phyloP scores from a whole-genome alignment of 257 asterid species.

The Gardenia jasminoides region DNA sequence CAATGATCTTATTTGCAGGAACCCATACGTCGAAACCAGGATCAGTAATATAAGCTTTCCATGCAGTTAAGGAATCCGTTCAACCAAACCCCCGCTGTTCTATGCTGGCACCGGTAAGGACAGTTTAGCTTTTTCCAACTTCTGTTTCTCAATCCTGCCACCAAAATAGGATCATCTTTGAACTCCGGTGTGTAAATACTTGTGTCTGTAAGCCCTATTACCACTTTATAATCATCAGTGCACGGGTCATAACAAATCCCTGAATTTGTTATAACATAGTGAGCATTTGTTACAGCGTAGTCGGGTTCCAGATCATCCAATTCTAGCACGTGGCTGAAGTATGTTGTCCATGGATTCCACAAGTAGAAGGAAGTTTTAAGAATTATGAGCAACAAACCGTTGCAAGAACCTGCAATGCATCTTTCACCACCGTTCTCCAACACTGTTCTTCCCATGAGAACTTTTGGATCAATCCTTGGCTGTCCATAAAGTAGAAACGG shows the following conservation, averaged over 20 bases:
- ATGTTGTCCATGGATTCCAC: constrained; percentile 1
- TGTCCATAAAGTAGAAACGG: not conserved
- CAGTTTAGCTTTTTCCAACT: not conserved
- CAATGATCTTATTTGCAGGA: not conserved
- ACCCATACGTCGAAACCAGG: not conserved
- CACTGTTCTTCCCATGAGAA: not conserved
- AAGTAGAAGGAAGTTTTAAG: not conserved
- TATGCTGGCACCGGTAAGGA: not conserved
- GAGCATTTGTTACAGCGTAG: too few relatives aligned
- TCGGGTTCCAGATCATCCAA: not conserved
- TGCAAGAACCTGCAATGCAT: not conserved
- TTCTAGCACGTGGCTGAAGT: not conserved
- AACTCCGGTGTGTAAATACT: too few relatives aligned
- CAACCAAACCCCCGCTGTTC: too few relatives aligned
- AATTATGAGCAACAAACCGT: not conserved
- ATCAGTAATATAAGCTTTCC: not conserved
- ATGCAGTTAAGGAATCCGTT: not conserved
- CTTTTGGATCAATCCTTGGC: too few relatives aligned
- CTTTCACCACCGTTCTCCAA: not conserved
- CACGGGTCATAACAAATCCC: constrained; percentile 3
- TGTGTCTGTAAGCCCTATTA: too few relatives aligned
- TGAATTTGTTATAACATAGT: too few relatives aligned
- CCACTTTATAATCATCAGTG: constrained; percentile 1
- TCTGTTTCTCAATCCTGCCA: not conserved
- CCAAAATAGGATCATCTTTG: too few relatives aligned